phyloP scores from a whole-genome alignment of 257 asterid genomes.

The Solanum corneliomulleri region DNA sequence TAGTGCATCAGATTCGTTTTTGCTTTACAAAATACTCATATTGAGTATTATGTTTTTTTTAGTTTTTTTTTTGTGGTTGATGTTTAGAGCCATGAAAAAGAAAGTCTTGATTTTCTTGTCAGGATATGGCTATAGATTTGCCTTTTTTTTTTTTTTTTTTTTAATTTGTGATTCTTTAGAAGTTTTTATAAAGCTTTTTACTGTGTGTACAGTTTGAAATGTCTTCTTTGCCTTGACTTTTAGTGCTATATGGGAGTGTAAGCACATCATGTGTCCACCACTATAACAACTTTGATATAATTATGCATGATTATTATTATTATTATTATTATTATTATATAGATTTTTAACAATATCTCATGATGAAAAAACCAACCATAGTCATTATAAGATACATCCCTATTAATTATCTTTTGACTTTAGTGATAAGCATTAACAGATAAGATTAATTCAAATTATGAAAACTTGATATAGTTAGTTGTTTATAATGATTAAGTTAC shows the following conservation, averaged over 20 bases:
- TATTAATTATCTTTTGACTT: background rate
- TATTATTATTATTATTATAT: background rate
- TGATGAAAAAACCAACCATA: background rate
- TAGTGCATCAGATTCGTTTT: background rate
- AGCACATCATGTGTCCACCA: background rate
- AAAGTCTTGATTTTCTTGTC: background rate
- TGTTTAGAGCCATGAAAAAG: background rate
- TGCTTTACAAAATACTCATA: background rate
- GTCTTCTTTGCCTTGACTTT: slow-evolving; percentile 10
- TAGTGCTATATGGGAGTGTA: background rate
- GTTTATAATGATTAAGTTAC: background rate
- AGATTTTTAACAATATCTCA: background rate
- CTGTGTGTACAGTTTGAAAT: slow-evolving; percentile 7
- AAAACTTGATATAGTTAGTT: background rate
- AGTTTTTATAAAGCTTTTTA: slow-evolving; percentile 1
- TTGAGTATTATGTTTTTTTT: background rate
- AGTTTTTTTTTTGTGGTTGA: background rate
- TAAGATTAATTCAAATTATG: background rate
- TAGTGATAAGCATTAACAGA: background rate
- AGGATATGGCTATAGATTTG: slow-evolving; percentile 6
- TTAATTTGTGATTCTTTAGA: background rate
- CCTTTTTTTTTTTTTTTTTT: background rate
- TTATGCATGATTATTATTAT: background rate
- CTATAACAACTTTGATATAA: background rate
- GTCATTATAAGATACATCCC: background rate